Percentiles rank a stretch among this genome's conserved stretches.
These are phyloP conservation scores for Hygrophorus pudorinus DNA, from an alignment of 768 basidiomycete genomes.

Conservation along the genomic window DNA sequence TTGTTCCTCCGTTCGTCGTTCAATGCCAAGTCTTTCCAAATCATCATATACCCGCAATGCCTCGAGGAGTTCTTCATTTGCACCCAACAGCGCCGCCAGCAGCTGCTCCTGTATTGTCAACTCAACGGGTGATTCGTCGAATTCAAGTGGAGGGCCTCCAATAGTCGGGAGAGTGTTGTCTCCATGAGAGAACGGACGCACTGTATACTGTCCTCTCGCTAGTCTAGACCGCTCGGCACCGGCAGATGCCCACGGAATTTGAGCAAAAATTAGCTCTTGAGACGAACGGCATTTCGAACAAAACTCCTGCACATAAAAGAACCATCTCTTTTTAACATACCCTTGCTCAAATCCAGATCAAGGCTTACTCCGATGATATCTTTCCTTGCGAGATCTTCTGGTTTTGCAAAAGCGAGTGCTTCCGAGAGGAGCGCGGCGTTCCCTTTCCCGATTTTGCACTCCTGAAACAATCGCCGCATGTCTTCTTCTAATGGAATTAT, in stretches of 20 bases:
- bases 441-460: slow-evolving; percentile 77
- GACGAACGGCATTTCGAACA: slow-evolving; percentile 68
- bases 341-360: neutral
- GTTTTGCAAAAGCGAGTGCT: slow-evolving; percentile 57
- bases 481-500: slow-evolving; percentile 75
- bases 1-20: slow-evolving; percentile 56
- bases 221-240: slow-evolving; percentile 64
- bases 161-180: neutral
- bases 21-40: slow-evolving; percentile 54
- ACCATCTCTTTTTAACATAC: slow-evolving; percentile 3
- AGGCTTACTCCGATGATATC: slow-evolving; percentile 55
- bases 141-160: slow-evolving; percentile 13
- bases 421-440: slow-evolving; percentile 70
- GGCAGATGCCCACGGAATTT: slow-evolving; percentile 87
- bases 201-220: slow-evolving; percentile 13
- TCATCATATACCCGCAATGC: slow-evolving; percentile 73
- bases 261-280: slow-evolving; percentile 76
- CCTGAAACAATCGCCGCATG: slow-evolving; percentile 71
- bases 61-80: slow-evolving; percentile 61
- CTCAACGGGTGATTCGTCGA: slow-evolving; percentile 26
- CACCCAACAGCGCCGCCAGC: slow-evolving; percentile 59
- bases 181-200: neutral
- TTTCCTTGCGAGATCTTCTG: slow-evolving; percentile 56
- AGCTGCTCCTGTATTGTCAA: slow-evolving; percentile 67
- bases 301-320: slow-evolving; percentile 58